Percentiles rank a stretch among this genome's conserved stretches.
phyloP scores from a whole-genome alignment of 345 rosid species.

The Physaria fendleri region DNA sequence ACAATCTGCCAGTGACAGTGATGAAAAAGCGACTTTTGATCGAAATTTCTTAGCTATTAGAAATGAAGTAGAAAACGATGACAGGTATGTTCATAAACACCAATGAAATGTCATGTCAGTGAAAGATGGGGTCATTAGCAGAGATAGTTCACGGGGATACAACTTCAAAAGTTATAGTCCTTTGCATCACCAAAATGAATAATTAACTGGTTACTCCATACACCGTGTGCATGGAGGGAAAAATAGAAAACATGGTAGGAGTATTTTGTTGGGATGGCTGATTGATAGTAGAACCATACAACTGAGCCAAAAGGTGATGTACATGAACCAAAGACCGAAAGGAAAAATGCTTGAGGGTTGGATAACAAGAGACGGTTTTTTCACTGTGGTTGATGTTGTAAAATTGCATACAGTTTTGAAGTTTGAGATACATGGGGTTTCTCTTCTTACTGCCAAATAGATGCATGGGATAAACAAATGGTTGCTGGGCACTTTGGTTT shows the following conservation, averaged over 20 bases:
- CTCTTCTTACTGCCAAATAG: constrained; percentile 74
- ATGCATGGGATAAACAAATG: constrained; percentile 65
- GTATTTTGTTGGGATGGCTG: constrained; percentile 70
- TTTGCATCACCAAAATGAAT: constrained; percentile 26
- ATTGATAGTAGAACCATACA: constrained; percentile 57
- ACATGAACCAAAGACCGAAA: constrained; percentile 48
- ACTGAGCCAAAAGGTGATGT: constrained; percentile 59
- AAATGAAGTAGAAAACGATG: constrained; percentile 42
- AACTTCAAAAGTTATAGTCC: constrained; percentile 35
- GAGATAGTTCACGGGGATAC: constrained; percentile 28
- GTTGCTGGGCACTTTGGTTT: constrained; percentile 40
- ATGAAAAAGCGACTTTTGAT: constrained; percentile 30
- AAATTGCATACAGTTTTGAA: constrained; percentile 56
- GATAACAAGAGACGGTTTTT: constrained; percentile 65
- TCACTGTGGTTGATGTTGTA: constrained; percentile 83
- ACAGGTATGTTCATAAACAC: constrained; percentile 52
- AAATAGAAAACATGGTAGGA: constrained; percentile 60
- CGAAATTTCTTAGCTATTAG: constrained; percentile 26
- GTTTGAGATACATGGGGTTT: constrained; percentile 75
- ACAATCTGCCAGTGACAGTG: constrained; percentile 34
- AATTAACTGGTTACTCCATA: constrained; percentile 34
- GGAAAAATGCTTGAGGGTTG: constrained; percentile 55
- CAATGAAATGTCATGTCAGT: constrained; percentile 42
- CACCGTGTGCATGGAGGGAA: constrained; percentile 50
- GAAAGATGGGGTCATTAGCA: constrained; percentile 38